Evolutionary conservation across 1,284 basidiomycete genomes (phyloP), one percentile per base, ranked within the genome.

Genomic region (Moesziomyces aphidis): DNA sequence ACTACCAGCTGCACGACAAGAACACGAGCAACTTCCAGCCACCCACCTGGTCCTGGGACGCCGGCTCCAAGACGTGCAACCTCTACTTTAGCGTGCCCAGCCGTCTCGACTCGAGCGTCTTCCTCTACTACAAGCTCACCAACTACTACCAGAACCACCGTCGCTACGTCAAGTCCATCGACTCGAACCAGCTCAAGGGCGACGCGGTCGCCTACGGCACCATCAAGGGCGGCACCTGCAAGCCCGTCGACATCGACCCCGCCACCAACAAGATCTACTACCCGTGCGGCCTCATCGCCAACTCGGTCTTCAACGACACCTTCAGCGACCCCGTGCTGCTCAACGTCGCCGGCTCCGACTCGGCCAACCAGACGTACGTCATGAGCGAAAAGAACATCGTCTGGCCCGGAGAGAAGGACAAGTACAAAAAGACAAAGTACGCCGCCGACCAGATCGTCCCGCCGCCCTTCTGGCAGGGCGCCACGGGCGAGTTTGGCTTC

Each of bases 241-340:
- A 95, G 85, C 97, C 97, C 1, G 88, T 97, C 47, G 93, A 88
- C 2, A 59, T 69, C 5, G 79, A 82, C 46, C 59, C 69, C 26
- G 54, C 31, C 11, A 63, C 71, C 19, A 59, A 61, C 61, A 76
- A 76, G 53, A 67, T 78, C 55, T 77, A 83, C 71, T 99, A 95
- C 84, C 97, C 97, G 0, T 99, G 97, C 79, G 97, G 97, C 39
- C 87, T 99, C 71, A 97, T 99, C 74, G 97, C 97, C 51, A 99
- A 99, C 86, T 96, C 94, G n/a, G 63, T 95, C 9, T 99, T 98
- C 88, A 99, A 99, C 82, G 95, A 97, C 83, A 94, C 95, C 2
- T 93, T 91, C 85, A 87, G 89, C 22, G 88, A 88, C 51, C 90
- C 93, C 17, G 86, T 88, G 9, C 85, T 91, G 24, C 80, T 89